These are phyloP conservation scores for Takakia lepidozioides DNA, from an alignment of 225 moss, liverwort and hornwort species.

Conservation along the genomic window DNA sequence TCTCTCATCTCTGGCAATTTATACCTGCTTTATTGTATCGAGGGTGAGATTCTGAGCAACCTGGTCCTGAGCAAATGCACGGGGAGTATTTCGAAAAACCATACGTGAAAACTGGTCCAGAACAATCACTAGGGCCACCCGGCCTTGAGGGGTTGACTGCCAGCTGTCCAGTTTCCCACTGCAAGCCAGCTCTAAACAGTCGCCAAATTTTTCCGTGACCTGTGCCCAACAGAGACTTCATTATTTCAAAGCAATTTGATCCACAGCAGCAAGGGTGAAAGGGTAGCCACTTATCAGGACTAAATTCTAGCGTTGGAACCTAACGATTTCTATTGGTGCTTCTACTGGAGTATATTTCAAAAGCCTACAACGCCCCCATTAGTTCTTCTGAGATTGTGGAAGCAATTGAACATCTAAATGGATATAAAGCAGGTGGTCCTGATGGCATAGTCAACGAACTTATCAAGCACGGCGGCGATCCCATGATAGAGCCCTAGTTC, in stretches of 20 bases:
- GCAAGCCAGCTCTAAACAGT: slow-evolving; percentile 38
- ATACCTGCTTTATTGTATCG: slow-evolving; percentile 56
- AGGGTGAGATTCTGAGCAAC: slow-evolving; percentile 36
- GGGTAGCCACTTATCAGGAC: background rate
- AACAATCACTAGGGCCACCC: slow-evolving; percentile 61
- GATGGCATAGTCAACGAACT: too few relatives aligned
- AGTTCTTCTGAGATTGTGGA: too few relatives aligned
- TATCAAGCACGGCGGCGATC: too few relatives aligned
- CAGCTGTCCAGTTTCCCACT: slow-evolving; percentile 51
- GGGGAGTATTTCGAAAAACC: slow-evolving; percentile 38
- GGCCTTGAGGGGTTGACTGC: slow-evolving; percentile 46
- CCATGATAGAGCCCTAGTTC: too few relatives aligned
- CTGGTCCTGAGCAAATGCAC: slow-evolving; percentile 51
- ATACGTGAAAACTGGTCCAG: slow-evolving; percentile 72
- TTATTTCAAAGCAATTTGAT: background rate
- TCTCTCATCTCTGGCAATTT: too few relatives aligned
- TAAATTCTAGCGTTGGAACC: too few relatives aligned
- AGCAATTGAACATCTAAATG: too few relatives aligned
- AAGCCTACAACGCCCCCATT: too few relatives aligned
- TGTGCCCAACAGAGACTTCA: slow-evolving; percentile 11
- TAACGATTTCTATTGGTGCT: too few relatives aligned
- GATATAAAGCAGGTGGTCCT: too few relatives aligned
- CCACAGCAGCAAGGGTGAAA: background rate
- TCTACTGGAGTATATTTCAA: too few relatives aligned
- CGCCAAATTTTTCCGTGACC: slow-evolving; percentile 44